A percentile compares a stretch with the other conserved stretches of the same genome.
Evolutionary conservation across 805 yeast species (phyloP).

Genomic region (Scheffersomyces amazonensis): DNA sequence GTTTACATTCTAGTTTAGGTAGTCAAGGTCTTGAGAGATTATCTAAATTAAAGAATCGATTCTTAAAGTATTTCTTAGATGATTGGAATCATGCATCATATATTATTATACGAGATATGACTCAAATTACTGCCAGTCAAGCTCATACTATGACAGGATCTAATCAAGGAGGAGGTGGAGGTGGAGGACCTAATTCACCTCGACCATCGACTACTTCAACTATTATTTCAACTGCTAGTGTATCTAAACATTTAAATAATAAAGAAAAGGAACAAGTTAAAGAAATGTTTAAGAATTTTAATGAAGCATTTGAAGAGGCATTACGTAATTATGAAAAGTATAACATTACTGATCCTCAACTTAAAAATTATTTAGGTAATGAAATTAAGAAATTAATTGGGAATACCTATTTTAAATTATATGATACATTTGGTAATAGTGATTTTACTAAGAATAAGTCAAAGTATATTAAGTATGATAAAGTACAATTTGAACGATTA

Average conservation of each 20-base stretch:
- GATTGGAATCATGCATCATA: constrained; percentile 83
- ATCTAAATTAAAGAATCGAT: constrained; percentile 68
- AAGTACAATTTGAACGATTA: constrained; percentile 38
- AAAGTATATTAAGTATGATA: constrained; percentile 68
- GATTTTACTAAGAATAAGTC: constrained; percentile 68
- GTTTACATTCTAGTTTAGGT: constrained; percentile 54
- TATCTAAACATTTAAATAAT: constrained; percentile 33
- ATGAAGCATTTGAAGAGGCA: constrained; percentile 77
- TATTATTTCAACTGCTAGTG: neutral
- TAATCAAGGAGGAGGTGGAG: constrained; percentile 7
- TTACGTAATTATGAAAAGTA: constrained; percentile 62
- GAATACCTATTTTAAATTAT: constrained; percentile 83
- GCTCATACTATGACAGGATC: constrained; percentile 4
- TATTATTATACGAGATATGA: constrained; percentile 69
- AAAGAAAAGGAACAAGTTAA: constrained; percentile 80
- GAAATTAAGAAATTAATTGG: constrained; percentile 74
- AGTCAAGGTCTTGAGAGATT: constrained; percentile 59
- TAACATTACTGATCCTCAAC: constrained; percentile 61
- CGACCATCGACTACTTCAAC: neutral
- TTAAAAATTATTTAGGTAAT: constrained; percentile 60
- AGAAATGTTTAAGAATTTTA: constrained; percentile 80
- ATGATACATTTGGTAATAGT: constrained; percentile 69
- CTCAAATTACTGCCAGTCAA: constrained; percentile 23
- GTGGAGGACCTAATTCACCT: constrained; percentile 1
- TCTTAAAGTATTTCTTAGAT: constrained; percentile 64